Evolutionary conservation across 164 flowering plant genomes (phyloP).

Genomic region (Euptelea pleiosperma): DNA sequence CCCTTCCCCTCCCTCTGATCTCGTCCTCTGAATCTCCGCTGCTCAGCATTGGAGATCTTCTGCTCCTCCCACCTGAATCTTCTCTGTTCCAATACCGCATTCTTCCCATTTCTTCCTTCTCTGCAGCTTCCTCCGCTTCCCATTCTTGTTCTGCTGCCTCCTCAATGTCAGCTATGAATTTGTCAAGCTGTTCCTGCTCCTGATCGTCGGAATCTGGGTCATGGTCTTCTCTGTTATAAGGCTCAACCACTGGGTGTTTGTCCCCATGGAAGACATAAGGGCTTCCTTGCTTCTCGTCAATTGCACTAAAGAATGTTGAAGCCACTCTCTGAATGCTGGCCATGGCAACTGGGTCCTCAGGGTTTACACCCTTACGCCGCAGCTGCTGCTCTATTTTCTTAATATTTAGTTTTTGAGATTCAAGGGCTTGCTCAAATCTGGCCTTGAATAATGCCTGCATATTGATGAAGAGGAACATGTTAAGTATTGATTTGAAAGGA

Average conservation of each 20-base stretch:
- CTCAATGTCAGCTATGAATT: constrained; percentile 90
- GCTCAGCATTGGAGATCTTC: constrained; percentile 30
- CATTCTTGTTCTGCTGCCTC: constrained; percentile 93
- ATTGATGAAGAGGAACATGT: not conserved
- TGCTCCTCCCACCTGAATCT: constrained; percentile 49
- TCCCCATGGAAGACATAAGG: constrained; percentile 85
- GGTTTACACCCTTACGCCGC: constrained; percentile 80
- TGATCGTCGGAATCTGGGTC: constrained; percentile 53
- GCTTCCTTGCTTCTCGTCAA: constrained; percentile 85
- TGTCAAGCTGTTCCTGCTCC: constrained; percentile 92
- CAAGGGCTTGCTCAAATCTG: constrained; percentile 97
- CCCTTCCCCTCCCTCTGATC: constrained; percentile 22
- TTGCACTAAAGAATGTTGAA: constrained; percentile 90
- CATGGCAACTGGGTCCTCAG: constrained; percentile 96
- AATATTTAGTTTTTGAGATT: constrained; percentile 91
- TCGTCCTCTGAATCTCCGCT: constrained; percentile 42
- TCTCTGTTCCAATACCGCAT: constrained; percentile 78
- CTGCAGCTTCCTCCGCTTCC: constrained; percentile 87
- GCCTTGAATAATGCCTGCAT: constrained; percentile 96
- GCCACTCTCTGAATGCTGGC: constrained; percentile 96
- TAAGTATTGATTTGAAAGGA: not conserved
- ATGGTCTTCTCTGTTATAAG: constrained; percentile 25
- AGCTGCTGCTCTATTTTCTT: constrained; percentile 91
- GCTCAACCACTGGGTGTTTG: constrained; percentile 24
- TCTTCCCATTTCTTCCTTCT: constrained; percentile 59